Percentiles rank a stretch among this genome's conserved stretches.
These are phyloP conservation scores for Aspergillus transmontanensis DNA, from an alignment of 2,329 filamentous ascomycete genomes.

Conservation along the genomic window DNA sequence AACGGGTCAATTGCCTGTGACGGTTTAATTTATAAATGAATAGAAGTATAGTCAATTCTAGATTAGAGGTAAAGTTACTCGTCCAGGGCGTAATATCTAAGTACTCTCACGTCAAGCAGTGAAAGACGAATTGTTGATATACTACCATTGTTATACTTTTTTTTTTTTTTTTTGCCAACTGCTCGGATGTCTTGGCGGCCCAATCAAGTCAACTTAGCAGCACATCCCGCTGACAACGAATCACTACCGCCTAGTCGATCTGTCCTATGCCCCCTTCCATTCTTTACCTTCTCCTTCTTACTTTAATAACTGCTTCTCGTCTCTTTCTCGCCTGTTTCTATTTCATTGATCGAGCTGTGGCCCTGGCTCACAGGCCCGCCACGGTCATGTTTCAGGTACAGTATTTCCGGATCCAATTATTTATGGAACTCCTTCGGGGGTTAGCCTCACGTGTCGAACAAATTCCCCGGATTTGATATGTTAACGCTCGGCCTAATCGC, in stretches of 20 bases:
- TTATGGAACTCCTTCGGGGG: not conserved
- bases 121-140: not conserved
- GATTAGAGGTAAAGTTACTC: not conserved
- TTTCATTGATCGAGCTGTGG: conserved; percentile 18
- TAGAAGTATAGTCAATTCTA: not conserved
- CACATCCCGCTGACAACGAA: not conserved
- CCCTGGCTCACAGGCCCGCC: conserved; percentile 25
- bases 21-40: not conserved
- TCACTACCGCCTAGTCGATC: conserved; percentile 3
- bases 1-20: not conserved
- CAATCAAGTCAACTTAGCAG: not conserved
- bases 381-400: conserved; percentile 37
- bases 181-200: not conserved
- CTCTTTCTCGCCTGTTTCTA: conserved; percentile 12
- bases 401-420: conserved; percentile 3
- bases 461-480: not conserved
- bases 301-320: conserved; percentile 14
- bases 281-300: conserved; percentile 16
- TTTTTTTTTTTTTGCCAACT: not conserved
- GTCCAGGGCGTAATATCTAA: not conserved
- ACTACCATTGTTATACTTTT: not conserved
- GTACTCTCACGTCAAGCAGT: not conserved
- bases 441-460: conserved; percentile 1
- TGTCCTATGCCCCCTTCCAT: conserved; percentile 6
- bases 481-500: not conserved